Evolutionary conservation across 2,329 filamentous ascomycete species (phyloP), one percentile per base, ranked within the genome.

Genomic region (Elsinoe fawcettii): DNA sequence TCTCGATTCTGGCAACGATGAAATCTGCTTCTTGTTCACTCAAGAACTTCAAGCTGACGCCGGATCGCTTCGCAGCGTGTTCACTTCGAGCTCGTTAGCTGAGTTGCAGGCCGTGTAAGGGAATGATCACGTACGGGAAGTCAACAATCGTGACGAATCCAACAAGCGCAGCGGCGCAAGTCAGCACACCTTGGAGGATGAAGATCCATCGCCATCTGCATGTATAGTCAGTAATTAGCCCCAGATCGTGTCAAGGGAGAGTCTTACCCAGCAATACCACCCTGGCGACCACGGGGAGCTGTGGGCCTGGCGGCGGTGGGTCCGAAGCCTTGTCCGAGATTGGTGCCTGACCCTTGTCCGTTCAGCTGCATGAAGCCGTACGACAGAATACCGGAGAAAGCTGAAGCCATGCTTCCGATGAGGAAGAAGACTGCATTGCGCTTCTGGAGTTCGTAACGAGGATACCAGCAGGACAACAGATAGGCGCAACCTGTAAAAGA

Each of bases 1-100:
- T 70, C 44, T 81, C 73, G 20, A 83, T 75, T 5, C 76, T 73
- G 8, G 74, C 72, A 57, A 81, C 73, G 60, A 81, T 70, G 59
- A 74, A 80, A 37, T 69, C 71, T 36, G 70, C 71, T 62, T 81
- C 78, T 20, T 70, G 66, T 61, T 74, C 65, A 41, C 63, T 76
- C 36, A 79, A 60, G 67, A 79, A 79, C 9, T 66, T 68, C 61
- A 71, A 62, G 23, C 41, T 46, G 41, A 46, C 14, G 20, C 20
- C 41, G 11, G 20, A 23, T 25, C 41, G 5, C 20, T 46, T 46
- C 11, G 20, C 20, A 9, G 41, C 41, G 20, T 46, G 22, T 18
- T 25, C 41, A n/a, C 41, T 46, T 18, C 9, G 9, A 1, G 8
- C 6, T 14, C 34, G 34, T 12, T 12, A 37, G 9, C 34, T 37